Conservation (phyloP, 768 basidiomycete genomes). For the Terana coerulea region DNA sequence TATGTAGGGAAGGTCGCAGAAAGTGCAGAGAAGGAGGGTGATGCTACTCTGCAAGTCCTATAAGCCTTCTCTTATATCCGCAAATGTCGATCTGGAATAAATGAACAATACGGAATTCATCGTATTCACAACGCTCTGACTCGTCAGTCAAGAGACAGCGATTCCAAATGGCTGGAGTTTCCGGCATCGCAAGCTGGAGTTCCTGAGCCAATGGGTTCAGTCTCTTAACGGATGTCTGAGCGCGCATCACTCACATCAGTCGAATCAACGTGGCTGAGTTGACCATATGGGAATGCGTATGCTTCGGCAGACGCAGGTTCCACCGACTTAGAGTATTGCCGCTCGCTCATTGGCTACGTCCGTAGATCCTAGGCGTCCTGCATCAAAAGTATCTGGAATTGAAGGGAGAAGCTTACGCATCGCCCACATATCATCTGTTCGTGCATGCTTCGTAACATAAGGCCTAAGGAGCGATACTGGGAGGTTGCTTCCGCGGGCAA, state of each 20-base stretch:
- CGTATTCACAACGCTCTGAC: neutral
- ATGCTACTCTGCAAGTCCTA: neutral
- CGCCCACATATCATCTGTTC: too few species aligned
- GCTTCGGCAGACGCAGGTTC: too few species aligned
- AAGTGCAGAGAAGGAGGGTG: neutral
- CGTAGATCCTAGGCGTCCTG: neutral
- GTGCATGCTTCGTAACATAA: too few species aligned
- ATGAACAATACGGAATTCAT: conserved; percentile 1
- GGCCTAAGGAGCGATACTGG: too few species aligned
- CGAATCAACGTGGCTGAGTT: too few species aligned
- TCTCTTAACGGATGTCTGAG: neutral
- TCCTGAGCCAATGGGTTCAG: neutral
- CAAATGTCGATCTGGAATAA: too few species aligned
- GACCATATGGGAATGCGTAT: too few species aligned
- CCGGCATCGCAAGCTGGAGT: too few species aligned
- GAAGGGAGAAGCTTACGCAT: too few species aligned
- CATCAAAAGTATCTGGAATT: conserved; percentile 1
- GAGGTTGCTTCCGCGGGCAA: too few species aligned
- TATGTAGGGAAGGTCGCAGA: neutral
- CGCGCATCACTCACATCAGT: too few species aligned
- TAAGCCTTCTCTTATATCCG: neutral
- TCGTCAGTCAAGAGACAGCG: neutral
- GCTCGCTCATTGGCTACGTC: neutral
- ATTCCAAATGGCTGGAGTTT: neutral
- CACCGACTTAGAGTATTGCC: neutral